These are phyloP conservation scores for Fusarium buxicola DNA, from an alignment of 2,329 filamentous ascomycete species.

Conservation along the genomic window DNA sequence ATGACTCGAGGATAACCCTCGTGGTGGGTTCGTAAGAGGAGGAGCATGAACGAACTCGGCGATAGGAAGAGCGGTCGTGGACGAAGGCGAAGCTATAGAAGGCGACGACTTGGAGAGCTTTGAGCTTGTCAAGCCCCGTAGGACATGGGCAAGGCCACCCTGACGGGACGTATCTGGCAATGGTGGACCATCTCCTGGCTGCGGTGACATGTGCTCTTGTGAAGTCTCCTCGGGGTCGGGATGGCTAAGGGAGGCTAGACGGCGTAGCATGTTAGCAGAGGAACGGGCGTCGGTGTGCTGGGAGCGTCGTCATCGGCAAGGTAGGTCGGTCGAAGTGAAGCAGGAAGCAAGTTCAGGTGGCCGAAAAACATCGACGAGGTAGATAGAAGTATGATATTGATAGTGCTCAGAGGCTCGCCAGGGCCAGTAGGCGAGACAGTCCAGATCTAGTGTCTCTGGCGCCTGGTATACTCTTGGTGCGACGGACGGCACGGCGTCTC, in stretches of 20 bases:
- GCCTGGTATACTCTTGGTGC: conserved; percentile 37
- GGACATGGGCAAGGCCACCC: conserved; percentile 71
- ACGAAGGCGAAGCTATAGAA: conserved; percentile 56
- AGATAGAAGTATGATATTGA: conserved; percentile 10
- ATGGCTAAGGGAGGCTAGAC: conserved; percentile 45
- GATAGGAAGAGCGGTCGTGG: conserved; percentile 53
- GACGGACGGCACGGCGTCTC: conserved; percentile 35
- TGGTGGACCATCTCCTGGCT: conserved; percentile 66
- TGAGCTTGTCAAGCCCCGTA: conserved; percentile 70
- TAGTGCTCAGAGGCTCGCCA: conserved; percentile 12
- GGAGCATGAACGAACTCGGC: conserved; percentile 60
- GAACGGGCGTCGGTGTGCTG: conserved; percentile 37
- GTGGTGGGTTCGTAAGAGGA: conserved; percentile 53
- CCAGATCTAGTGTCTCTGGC: conserved; percentile 14
- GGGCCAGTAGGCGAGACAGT: conserved; percentile 20
- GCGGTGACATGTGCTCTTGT: conserved; percentile 69
- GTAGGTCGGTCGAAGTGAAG: conserved; percentile 32
- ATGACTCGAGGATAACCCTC: conserved; percentile 62
- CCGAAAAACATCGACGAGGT: conserved; percentile 22
- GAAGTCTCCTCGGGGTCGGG: conserved; percentile 41
- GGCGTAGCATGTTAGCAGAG: conserved; percentile 47
- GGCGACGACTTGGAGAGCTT: conserved; percentile 65
- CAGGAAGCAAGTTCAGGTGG: conserved; percentile 24
- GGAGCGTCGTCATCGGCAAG: conserved; percentile 43
- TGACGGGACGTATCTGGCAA: conserved; percentile 66